Base-by-base conservation (phyloP, 2,329 filamentous ascomycete species). In the Chrysoporthe puriensis region DNA sequence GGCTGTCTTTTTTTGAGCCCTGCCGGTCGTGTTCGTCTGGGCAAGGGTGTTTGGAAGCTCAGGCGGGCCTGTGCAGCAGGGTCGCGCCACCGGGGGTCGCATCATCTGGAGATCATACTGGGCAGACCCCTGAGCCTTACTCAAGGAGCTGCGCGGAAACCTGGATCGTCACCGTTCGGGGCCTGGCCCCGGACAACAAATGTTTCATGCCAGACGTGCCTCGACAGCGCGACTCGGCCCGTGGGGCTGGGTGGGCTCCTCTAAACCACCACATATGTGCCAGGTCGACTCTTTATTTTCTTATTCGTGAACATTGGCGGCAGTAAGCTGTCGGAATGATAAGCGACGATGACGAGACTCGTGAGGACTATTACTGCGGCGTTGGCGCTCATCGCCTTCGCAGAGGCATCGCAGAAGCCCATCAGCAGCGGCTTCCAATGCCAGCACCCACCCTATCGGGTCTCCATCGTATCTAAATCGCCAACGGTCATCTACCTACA, bases 401-500 rank as follows among this genome's bases (percentile, higher is more conserved):
- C 57, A 40, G 54, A 63, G 32, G 61, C 64, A 63, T 52, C 73
- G 3, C 75, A 76, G 64, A 74, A 73, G 43, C 71, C 74, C 14
- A 63, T 74, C 16, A 66, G 52, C 21, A 67, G 71, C 21, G 70
- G 70, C n/a, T 70, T 64, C 43, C 32, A 32, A 5, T 79, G 77
- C 66, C 70, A 73, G 57, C 76, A 79, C 64, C 76, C 77, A 16
- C 71, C 72, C 43, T 79, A 78, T 57, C 71, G 75, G 56, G 73
- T 73, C 16, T 73, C 76, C 42, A 71, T 79, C n/a, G 71, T 77
- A 56, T 79, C 78, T 14, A 74, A 74, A 60, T 78, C 77, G 21
- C 79, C 79, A 1, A 67, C 81, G 6, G 78, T 81, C 14, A 76
- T 81, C 43, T 81, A 81, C 59, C 74, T 81, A 9, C 73, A 73